Conservation (phyloP, 2,329 filamentous ascomycete species). For the Aspergillus quadrilineatus region DNA sequence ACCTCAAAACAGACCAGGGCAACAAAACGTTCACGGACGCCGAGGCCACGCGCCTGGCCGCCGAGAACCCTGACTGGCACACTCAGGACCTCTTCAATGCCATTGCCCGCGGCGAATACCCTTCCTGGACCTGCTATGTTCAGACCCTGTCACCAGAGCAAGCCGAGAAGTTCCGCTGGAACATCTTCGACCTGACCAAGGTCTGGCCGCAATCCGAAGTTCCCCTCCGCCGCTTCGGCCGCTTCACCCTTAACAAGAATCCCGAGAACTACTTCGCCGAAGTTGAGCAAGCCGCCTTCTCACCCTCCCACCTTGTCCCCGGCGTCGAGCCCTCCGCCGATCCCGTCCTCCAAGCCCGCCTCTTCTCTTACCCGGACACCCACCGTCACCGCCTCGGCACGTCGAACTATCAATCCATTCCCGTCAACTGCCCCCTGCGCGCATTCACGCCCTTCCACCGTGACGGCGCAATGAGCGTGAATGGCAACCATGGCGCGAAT, state of each 20-base stretch:
- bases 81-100: conserved; percentile 65
- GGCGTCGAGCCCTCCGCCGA: conserved; percentile 69
- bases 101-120: conserved; percentile 61
- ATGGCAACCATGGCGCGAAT: conserved; percentile 62
- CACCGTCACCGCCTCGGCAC: conserved; percentile 63
- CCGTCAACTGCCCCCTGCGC: conserved; percentile 58
- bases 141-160: conserved; percentile 64
- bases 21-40: conserved; percentile 59
- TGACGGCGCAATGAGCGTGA: conserved; percentile 68
- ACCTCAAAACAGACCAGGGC: conserved; percentile 64
- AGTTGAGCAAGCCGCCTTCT: conserved; percentile 70
- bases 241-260: conserved; percentile 65
- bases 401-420: conserved; percentile 63
- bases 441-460: conserved; percentile 66
- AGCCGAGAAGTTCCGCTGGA: conserved; percentile 61
- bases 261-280: conserved; percentile 68
- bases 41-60: conserved; percentile 55
- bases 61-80: conserved; percentile 61
- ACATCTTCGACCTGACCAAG: conserved; percentile 69
- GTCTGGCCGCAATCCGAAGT: conserved; percentile 65
- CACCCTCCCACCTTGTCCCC: conserved; percentile 64
- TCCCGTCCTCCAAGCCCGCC: conserved; percentile 66
- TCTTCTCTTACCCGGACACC: conserved; percentile 71
- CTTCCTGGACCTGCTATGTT: conserved; percentile 64
- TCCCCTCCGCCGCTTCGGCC: conserved; percentile 61